Evolutionary conservation across 495 filamentous ascomycete species (phyloP).

Genomic region (Penicillium waksmanii): DNA sequence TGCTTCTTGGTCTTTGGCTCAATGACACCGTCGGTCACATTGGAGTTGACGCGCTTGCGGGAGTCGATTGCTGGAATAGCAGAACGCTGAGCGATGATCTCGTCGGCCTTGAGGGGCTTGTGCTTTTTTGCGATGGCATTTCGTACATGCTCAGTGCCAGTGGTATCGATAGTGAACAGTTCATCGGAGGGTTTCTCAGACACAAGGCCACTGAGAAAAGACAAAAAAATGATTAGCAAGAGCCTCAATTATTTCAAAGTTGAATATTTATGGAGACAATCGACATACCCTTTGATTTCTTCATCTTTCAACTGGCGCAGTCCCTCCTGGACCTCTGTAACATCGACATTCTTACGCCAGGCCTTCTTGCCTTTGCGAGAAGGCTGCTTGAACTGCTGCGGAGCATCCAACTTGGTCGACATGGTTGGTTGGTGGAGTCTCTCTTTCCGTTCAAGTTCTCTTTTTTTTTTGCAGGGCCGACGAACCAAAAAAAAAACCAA

Average conservation of each 20-base stretch:
- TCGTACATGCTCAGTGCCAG: constrained; percentile 63
- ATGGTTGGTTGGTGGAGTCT: constrained; percentile 28
- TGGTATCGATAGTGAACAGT: constrained; percentile 81
- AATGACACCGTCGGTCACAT: constrained; percentile 68
- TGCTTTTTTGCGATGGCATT: constrained; percentile 64
- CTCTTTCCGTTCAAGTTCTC: constrained; percentile 23
- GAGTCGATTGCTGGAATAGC: constrained; percentile 75
- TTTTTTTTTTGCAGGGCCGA: constrained; percentile 21
- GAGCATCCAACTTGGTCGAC: constrained; percentile 48
- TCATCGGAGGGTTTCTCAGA: constrained; percentile 76
- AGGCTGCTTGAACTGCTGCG: constrained; percentile 72
- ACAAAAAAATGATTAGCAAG: background rate
- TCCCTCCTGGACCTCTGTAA: constrained; percentile 80
- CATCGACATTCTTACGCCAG: constrained; percentile 97
- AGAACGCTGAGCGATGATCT: constrained; percentile 85
- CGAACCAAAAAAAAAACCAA: constrained; percentile 18
- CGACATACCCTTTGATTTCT: constrained; percentile 78
- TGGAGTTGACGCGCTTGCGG: constrained; percentile 68
- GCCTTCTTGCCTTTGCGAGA: constrained; percentile 98
- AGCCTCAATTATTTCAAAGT: background rate
- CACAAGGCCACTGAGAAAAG: constrained; percentile 68
- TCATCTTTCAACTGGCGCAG: constrained; percentile 84
- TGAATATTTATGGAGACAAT: background rate
- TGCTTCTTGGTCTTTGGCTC: constrained; percentile 68
- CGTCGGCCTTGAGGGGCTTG: constrained; percentile 82